Base-by-base conservation (phyloP, 805 yeast species). In the Myxozyma kluyveri region DNA sequence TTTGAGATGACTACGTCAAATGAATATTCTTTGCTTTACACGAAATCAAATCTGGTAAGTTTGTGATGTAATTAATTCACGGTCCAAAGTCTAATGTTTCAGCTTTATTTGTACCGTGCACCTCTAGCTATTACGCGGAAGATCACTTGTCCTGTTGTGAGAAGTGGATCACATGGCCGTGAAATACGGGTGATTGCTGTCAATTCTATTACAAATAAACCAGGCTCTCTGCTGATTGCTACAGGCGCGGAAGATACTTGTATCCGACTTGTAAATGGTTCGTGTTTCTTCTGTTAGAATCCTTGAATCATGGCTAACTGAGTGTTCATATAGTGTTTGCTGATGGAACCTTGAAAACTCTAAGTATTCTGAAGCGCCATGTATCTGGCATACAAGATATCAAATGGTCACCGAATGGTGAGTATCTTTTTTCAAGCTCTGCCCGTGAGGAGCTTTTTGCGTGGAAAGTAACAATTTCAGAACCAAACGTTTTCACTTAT, bases 171-270 rank as follows among this genome's bases (percentile, higher is more conserved):
- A 0, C 98, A 93, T 67, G 99, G 99, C 0, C 77, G 98, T 57
- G 99, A 93, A 67, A 79, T 91, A 4, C 75, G 99, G 60, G 86
- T 82, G 50, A 72, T 90, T 14, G 75, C 85, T 1, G 73, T 83
- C n/a, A 74, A 79, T 5, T 69, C 76, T 0, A 40, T 45, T 7
- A 66, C 67, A 5, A 45, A 56, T 0, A 43, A 27, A 0, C 67
- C 68, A 44, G 69, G 69, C 0, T 69, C 62, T 21, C 42, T 50
- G 3, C 61, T 85, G 3, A 63, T 88, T 19, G 76, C 87, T 29
- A 81, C 91, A 3, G 98, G 88, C 3, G 83, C 96, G 0, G 99
- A 93, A 66, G 99, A 93, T 64, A 86, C 97, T 0, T 78, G 88
- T 0, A 69, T 93, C 3, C 77, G 80, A 53, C 57, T 91, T n/a